A percentile compares a stretch with the other conserved stretches of the same genome.
phyloP scores from a whole-genome alignment of 306 rosid genomes.

The Sphenostylis stenocarpa region DNA sequence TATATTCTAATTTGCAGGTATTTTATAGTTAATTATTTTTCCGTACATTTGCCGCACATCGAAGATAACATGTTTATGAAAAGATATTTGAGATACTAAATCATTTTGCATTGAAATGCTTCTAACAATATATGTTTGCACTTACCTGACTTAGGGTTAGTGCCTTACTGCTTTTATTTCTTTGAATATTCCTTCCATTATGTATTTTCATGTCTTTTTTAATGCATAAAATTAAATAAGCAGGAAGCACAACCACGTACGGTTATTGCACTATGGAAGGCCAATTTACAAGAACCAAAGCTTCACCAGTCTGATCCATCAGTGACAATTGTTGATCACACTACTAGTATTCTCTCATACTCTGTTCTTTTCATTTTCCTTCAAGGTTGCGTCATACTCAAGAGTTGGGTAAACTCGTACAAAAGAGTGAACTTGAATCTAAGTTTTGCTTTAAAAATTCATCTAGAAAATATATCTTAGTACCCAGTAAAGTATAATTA shows the following conservation, averaged over 20 bases:
- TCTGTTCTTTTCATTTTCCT: background rate
- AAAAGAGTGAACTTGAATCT: background rate
- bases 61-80: background rate
- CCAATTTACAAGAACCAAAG: slow-evolving; percentile 81
- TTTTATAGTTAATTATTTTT: slow-evolving; percentile 10
- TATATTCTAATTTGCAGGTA: slow-evolving; percentile 85
- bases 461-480: background rate
- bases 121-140: slow-evolving; percentile 20
- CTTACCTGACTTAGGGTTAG: slow-evolving; percentile 13
- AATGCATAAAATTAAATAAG: slow-evolving; percentile 34
- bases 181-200: slow-evolving; percentile 10
- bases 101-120: slow-evolving; percentile 8
- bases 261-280: slow-evolving; percentile 76
- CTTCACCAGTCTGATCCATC: slow-evolving; percentile 78
- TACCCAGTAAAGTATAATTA: background rate
- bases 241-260: slow-evolving; percentile 86
- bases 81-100: slow-evolving; percentile 2
- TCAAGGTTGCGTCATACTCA: background rate
- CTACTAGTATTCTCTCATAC: slow-evolving; percentile 59
- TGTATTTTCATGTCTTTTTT: slow-evolving; percentile 22
- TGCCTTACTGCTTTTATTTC: slow-evolving; percentile 15
- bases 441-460: background rate
- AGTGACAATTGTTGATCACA: slow-evolving; percentile 55
- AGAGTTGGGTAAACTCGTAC: background rate
- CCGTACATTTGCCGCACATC: background rate